These are phyloP conservation scores for Candolleomyces eurysporus DNA, from an alignment of 768 basidiomycete species.

Conservation along the genomic window DNA sequence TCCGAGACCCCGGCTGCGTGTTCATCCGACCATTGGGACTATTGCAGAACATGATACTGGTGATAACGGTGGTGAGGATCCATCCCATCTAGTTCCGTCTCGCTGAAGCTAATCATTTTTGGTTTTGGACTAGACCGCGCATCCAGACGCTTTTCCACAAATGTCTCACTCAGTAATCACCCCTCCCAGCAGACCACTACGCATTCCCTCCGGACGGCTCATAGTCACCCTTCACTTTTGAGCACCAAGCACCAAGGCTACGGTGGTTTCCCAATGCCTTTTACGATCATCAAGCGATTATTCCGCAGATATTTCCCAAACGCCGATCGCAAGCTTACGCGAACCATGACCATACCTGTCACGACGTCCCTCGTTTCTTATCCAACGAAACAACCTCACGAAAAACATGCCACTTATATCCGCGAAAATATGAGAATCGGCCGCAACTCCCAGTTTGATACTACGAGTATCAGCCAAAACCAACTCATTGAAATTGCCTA, in stretches of 20 bases:
- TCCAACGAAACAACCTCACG: slow-evolving; percentile 38
- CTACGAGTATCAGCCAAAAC: slow-evolving; percentile 56
- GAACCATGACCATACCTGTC: slow-evolving; percentile 74
- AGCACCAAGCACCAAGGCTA: slow-evolving; percentile 47
- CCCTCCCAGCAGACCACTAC: background rate
- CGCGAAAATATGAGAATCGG: slow-evolving; percentile 77
- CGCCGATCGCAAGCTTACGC: slow-evolving; percentile 52
- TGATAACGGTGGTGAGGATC: background rate
- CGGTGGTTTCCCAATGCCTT: slow-evolving; percentile 77
- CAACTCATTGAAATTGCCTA: slow-evolving; percentile 92
- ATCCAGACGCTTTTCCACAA: background rate
- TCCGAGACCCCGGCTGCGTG: background rate
- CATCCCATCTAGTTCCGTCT: background rate
- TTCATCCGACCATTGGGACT: background rate
- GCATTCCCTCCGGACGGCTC: slow-evolving; percentile 15
- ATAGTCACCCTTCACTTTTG: slow-evolving; percentile 13
- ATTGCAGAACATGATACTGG: background rate
- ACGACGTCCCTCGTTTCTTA: slow-evolving; percentile 59
- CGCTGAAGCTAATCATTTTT: background rate
- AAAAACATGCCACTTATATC: slow-evolving; percentile 71
- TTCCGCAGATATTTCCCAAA: slow-evolving; percentile 63
- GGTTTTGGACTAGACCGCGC: background rate
- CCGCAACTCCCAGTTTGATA: slow-evolving; percentile 70
- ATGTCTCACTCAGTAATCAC: slow-evolving; percentile 14
- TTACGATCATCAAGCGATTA: slow-evolving; percentile 47